Percentiles rank a stretch among this genome's conserved stretches.
Conservation (phyloP, 139 green algal genomes). For the Mychonastes homosphaera region DNA sequence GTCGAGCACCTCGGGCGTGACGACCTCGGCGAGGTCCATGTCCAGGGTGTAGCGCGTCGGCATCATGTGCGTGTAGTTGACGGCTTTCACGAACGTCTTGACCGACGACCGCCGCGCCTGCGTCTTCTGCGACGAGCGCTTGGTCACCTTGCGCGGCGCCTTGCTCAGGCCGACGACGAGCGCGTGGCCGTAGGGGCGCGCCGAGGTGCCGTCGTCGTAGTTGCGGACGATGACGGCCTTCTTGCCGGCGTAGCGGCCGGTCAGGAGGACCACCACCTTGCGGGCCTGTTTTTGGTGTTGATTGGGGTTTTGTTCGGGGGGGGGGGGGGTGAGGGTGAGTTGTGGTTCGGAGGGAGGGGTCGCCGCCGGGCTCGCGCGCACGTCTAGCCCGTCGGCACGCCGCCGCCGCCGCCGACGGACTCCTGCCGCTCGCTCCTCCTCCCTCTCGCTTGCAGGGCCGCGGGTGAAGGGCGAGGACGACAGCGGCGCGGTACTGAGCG, state of each 20-base stretch:
- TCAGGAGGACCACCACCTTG: constrained; percentile 85
- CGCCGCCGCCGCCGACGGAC: no score
- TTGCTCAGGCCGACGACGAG: constrained; percentile 85
- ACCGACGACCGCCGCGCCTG: constrained; percentile 62
- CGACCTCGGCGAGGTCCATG: constrained; percentile 86
- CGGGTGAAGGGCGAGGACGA: no score
- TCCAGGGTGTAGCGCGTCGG: constrained; percentile 97
- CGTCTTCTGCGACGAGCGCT: constrained; percentile 64
- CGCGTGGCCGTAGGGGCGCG: constrained; percentile 87
- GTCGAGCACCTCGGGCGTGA: constrained; percentile 72
- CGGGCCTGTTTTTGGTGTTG: no score
- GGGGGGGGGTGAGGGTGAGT: neutral
- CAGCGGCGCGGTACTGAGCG: no score
- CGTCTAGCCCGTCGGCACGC: no score
- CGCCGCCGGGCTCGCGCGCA: neutral
- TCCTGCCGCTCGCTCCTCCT: no score
- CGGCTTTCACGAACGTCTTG: constrained; percentile 95
- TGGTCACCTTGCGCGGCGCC: constrained; percentile 93
- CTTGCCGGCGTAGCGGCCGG: constrained; percentile 74
- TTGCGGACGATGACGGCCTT: constrained; percentile 99
- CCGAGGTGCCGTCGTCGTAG: constrained; percentile 84
- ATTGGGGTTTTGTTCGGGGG: no score
- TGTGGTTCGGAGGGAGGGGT: neutral
- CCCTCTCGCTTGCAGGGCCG: no score
- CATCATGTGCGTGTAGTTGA: constrained; percentile 99